phyloP scores from a whole-genome alignment of 345 rosid genomes.

The Citrus maxima region DNA sequence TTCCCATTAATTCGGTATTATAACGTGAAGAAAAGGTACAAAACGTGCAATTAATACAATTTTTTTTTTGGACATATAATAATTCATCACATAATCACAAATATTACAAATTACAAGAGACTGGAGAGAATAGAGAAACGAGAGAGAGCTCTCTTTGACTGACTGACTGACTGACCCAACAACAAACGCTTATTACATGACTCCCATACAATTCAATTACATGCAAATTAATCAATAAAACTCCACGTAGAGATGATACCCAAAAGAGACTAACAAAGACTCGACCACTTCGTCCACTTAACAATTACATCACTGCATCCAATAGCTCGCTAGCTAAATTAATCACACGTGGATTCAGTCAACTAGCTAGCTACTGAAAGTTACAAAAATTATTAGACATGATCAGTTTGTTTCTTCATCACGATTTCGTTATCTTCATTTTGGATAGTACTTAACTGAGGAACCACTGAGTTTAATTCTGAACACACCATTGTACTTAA shows the following conservation, averaged over 20 bases:
- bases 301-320: neutral
- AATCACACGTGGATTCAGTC: neutral
- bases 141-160: neutral
- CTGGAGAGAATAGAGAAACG: neutral
- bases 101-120: neutral
- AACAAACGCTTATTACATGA: neutral
- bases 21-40: neutral
- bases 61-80: neutral
- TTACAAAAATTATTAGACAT: neutral
- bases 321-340: neutral
- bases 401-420: constrained; percentile 23
- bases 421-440: constrained; percentile 15
- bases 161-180: neutral
- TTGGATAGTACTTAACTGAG: constrained; percentile 19
- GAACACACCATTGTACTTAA: constrained; percentile 37
- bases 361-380: neutral
- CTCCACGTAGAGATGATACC: neutral
- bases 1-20: neutral
- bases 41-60: neutral
- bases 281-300: neutral
- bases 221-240: constrained; percentile 7
- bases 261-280: neutral
- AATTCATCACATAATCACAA: neutral
- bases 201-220: neutral
- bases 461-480: constrained; percentile 35